phyloP scores from a whole-genome alignment of 305 asterid species.

The Fraxinus sp. region DNA sequence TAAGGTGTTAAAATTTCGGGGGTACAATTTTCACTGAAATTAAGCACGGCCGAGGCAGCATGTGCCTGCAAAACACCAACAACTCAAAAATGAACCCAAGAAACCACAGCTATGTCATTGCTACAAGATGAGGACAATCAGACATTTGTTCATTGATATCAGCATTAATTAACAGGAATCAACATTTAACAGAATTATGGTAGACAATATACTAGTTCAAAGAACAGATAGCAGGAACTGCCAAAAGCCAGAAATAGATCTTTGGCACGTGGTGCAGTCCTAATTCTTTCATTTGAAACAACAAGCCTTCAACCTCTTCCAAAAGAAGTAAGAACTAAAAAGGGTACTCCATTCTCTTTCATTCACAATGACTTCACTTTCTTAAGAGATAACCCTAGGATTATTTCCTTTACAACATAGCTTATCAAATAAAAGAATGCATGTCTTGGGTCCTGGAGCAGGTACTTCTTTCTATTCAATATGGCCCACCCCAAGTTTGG shows the following conservation, averaged over 20 bases:
- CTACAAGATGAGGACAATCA: slow-evolving; percentile 4
- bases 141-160: not conserved
- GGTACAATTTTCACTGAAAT: slow-evolving; percentile 94
- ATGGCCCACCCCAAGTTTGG: not conserved
- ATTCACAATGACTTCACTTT: not conserved
- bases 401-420: not conserved
- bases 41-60: slow-evolving; percentile 99
- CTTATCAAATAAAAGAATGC: not conserved
- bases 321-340: not conserved
- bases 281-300: not conserved
- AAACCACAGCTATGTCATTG: not conserved
- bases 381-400: not conserved
- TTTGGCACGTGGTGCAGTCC: not conserved
- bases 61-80: slow-evolving; percentile 65
- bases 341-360: not conserved
- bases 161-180: not conserved
- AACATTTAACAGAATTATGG: not conserved
- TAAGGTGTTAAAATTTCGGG: slow-evolving; percentile 92
- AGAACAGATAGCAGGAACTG: not conserved
- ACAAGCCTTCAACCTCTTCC: not conserved
- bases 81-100: not conserved
- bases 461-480: not conserved
- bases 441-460: not conserved
- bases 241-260: not conserved
- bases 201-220: not conserved